phyloP scores from a whole-genome alignment of 1,284 basidiomycete genomes.

The Inonotus obliquus region DNA sequence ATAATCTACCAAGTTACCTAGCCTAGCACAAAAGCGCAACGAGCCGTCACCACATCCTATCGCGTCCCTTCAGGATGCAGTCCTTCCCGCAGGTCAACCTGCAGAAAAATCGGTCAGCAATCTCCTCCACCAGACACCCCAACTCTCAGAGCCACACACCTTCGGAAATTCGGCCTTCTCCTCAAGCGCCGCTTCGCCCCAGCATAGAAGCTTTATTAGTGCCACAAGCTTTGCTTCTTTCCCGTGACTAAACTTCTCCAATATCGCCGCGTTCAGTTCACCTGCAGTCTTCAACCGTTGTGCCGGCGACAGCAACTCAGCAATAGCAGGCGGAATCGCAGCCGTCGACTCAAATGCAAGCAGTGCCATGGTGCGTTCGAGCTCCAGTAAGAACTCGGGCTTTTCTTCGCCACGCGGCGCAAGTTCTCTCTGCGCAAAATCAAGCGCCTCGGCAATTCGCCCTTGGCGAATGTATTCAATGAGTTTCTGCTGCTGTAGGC shows the following conservation, averaged over 20 bases:
- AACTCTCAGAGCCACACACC: constrained; percentile 33
- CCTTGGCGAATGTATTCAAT: constrained; percentile 92
- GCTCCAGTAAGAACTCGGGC: constrained; percentile 86
- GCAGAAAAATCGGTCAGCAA: constrained; percentile 5
- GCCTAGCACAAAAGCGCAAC: not conserved
- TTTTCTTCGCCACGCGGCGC: constrained; percentile 94
- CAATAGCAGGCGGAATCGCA: constrained; percentile 58
- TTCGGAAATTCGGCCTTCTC: constrained; percentile 74
- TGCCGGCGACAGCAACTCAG: constrained; percentile 76
- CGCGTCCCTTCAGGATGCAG: constrained; percentile 19
- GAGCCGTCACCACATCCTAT: not conserved
- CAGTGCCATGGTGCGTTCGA: constrained; percentile 94
- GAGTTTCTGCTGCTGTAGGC: constrained; percentile 89
- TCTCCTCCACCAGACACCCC: not conserved
- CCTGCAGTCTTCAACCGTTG: constrained; percentile 92
- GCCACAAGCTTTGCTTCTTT: constrained; percentile 88
- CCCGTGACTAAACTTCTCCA: constrained; percentile 88
- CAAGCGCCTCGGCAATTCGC: constrained; percentile 72
- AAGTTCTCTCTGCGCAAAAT: constrained; percentile 90
- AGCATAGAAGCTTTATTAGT: constrained; percentile 81
- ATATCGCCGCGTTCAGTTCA: constrained; percentile 92
- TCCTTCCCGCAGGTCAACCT: constrained; percentile 32
- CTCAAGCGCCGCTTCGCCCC: constrained; percentile 82
- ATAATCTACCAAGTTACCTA: too few relatives aligned
- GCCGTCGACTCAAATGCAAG: constrained; percentile 81